phyloP scores from a whole-genome alignment of 371 early-diverging fungal species.

The Fennellomyces sp. region DNA sequence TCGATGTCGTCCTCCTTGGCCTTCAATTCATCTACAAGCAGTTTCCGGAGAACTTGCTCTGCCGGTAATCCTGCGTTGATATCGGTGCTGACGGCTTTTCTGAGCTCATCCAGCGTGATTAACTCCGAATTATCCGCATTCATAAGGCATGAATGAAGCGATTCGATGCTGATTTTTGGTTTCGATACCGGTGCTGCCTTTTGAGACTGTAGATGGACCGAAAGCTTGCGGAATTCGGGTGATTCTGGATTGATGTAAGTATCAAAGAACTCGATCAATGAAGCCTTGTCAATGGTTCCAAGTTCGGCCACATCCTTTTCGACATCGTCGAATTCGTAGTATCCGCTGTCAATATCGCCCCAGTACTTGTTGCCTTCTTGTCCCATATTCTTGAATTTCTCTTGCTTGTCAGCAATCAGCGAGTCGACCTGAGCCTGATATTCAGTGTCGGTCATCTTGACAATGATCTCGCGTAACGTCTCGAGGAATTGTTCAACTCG shows the following conservation, averaged over 20 bases:
- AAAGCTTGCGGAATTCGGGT: slow-evolving; percentile 56
- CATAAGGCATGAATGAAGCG: slow-evolving; percentile 11
- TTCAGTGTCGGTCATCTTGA: slow-evolving; percentile 70
- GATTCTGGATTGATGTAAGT: slow-evolving; percentile 59
- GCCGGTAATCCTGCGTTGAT: slow-evolving; percentile 15
- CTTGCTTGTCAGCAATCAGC: slow-evolving; percentile 68
- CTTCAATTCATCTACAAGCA: slow-evolving; percentile 22
- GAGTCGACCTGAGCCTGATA: slow-evolving; percentile 76
- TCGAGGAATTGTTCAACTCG: slow-evolving; percentile 79
- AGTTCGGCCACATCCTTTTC: slow-evolving; percentile 61
- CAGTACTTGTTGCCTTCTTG: slow-evolving; percentile 80
- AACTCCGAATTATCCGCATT: slow-evolving; percentile 1
- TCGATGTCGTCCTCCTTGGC: slow-evolving; percentile 23
- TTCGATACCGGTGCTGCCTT: slow-evolving; percentile 25
- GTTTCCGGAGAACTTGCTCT: slow-evolving; percentile 12
- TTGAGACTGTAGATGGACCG: slow-evolving; percentile 70
- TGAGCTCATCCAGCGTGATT: slow-evolving; percentile 16
- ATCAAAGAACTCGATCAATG: slow-evolving; percentile 62
- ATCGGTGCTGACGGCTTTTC: slow-evolving; percentile 14
- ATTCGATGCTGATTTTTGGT: slow-evolving; percentile 22
- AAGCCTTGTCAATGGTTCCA: slow-evolving; percentile 43
- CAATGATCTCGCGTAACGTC: slow-evolving; percentile 52
- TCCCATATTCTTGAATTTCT: slow-evolving; percentile 83
- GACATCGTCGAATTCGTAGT: slow-evolving; percentile 83
- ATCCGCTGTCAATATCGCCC: slow-evolving; percentile 73